Evolutionary conservation across 1,139 yeast genomes (phyloP).

Genomic region (Blastobotrys apis): DNA sequence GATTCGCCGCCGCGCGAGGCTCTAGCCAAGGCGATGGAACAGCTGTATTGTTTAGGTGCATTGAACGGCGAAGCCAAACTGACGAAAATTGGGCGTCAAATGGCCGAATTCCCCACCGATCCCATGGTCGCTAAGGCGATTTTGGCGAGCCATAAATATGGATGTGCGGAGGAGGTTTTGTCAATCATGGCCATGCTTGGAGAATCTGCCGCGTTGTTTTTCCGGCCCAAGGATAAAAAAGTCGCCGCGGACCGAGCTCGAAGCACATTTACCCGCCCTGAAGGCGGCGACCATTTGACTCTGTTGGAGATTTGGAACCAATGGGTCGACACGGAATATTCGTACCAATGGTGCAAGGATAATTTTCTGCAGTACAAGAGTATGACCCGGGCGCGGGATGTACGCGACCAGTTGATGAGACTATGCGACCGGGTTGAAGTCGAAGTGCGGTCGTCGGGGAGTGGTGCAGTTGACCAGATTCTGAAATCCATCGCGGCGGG

Average conservation of each 20-base stretch:
- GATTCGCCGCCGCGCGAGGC: constrained; percentile 78
- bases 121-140: constrained; percentile 82
- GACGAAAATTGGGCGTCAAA: constrained; percentile 72
- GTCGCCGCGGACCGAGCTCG: constrained; percentile 63
- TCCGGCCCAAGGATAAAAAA: constrained; percentile 65
- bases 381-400: constrained; percentile 62
- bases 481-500: constrained; percentile 73
- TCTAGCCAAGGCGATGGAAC: constrained; percentile 70
- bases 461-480: constrained; percentile 39
- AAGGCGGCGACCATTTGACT: constrained; percentile 76
- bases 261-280: constrained; percentile 47
- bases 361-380: constrained; percentile 75
- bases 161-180: constrained; percentile 61
- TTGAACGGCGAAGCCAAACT: constrained; percentile 72
- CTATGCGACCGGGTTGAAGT: constrained; percentile 62
- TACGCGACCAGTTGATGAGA: constrained; percentile 63
- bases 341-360: constrained; percentile 83
- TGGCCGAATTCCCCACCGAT: constrained; percentile 92
- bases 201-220: constrained; percentile 69
- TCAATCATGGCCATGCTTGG: constrained; percentile 79
- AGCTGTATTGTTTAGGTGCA: constrained; percentile 83
- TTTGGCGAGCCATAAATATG: constrained; percentile 54
- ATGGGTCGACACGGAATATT: constrained; percentile 69
- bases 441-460: constrained; percentile 26
- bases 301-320: constrained; percentile 68